Conservation (phyloP, 129 eudicot genomes). For the Kitagawia praeruptora region DNA sequence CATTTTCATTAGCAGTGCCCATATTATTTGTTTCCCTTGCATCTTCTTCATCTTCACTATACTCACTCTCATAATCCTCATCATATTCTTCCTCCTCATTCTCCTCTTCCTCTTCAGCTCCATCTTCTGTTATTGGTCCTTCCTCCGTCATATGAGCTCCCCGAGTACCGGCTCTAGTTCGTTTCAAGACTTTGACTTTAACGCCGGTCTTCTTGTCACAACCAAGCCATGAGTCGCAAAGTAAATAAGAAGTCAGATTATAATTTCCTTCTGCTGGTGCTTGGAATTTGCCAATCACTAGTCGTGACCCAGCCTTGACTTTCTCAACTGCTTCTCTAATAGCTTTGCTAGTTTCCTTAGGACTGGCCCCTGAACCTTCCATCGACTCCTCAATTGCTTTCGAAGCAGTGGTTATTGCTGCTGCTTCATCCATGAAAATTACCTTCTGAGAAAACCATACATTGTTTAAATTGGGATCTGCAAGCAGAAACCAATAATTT, state of each 20-base stretch:
- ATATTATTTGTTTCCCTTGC: constrained; percentile 31
- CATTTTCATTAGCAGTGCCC: constrained; percentile 25
- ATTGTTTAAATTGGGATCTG: constrained; percentile 59
- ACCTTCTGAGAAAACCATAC: constrained; percentile 90
- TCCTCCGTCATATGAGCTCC: constrained; percentile 48
- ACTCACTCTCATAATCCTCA: constrained; percentile 84
- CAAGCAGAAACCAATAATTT: constrained; percentile 74
- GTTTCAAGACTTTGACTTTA: constrained; percentile 65
- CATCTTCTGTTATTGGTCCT: constrained; percentile 51
- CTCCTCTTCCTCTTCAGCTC: constrained; percentile 70
- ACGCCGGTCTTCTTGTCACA: constrained; percentile 61
- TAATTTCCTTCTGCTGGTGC: constrained; percentile 85
- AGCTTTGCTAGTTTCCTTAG: constrained; percentile 54
- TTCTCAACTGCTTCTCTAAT: constrained; percentile 66
- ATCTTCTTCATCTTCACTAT: constrained; percentile 80
- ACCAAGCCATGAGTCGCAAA: constrained; percentile 90
- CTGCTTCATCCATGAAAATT: constrained; percentile 81
- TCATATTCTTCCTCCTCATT: constrained; percentile 69
- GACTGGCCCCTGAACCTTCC: constrained; percentile 73
- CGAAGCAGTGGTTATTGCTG: constrained; percentile 74
- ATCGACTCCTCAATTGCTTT: constrained; percentile 67
- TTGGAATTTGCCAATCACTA: constrained; percentile 72
- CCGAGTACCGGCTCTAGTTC: constrained; percentile 69
- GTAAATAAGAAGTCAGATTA: constrained; percentile 45
- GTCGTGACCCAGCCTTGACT: constrained; percentile 61